Evolutionary conservation across 2,329 filamentous ascomycete genomes (phyloP).

Genomic region (Cercospora sp.): DNA sequence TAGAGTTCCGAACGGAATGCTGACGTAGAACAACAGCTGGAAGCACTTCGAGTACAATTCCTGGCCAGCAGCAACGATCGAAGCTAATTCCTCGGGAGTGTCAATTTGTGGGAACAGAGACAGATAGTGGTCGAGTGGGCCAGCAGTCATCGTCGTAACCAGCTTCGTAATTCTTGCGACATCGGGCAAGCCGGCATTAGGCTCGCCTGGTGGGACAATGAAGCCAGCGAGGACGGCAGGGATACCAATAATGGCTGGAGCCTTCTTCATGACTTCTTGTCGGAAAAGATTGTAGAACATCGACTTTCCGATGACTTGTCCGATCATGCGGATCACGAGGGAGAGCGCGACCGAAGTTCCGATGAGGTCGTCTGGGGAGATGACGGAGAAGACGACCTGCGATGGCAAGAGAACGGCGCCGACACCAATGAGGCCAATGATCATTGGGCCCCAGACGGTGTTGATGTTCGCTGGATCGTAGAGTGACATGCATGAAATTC

Average conservation of each 20-base stretch:
- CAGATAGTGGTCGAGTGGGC: conserved; percentile 21
- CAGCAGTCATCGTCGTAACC: conserved; percentile 22
- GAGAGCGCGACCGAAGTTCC: conserved; percentile 67
- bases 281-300: conserved; percentile 54
- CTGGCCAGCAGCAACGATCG: conserved; percentile 22
- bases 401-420: conserved; percentile 68
- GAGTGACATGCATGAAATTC: conserved; percentile 31
- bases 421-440: conserved; percentile 62
- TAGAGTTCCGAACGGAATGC: conserved; percentile 24
- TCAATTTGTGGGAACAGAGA: conserved; percentile 25
- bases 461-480: conserved; percentile 29
- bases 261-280: conserved; percentile 44
- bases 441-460: conserved; percentile 49
- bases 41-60: conserved; percentile 28
- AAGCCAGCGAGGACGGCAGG: conserved; percentile 18
- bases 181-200: not conserved
- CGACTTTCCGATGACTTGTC: conserved; percentile 57
- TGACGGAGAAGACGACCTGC: conserved; percentile 66
- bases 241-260: conserved; percentile 45
- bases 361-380: conserved; percentile 68
- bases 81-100: conserved; percentile 12
- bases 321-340: conserved; percentile 65
- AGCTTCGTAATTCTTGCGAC: conserved; percentile 16
- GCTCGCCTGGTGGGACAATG: not conserved
- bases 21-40: conserved; percentile 27